Base-by-base conservation (phyloP, 345 rosid genomes). In the Linum usitatissimum region DNA sequence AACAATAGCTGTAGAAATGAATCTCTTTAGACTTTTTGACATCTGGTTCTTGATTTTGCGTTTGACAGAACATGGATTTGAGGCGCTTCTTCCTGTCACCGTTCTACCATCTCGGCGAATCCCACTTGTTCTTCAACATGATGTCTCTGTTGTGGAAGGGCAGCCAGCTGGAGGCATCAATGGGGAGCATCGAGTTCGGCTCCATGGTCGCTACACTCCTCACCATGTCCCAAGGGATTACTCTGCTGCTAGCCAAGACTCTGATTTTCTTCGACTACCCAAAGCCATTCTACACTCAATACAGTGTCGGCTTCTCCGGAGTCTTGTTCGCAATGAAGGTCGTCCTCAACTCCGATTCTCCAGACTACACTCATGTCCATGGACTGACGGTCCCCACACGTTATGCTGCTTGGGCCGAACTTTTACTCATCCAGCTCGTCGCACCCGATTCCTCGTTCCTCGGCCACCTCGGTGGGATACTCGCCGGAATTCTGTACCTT, bases 241-340 rank as follows among this genome's bases (percentile, higher is more conserved):
- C 96, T 0, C 61, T 93, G 78, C 61, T 90, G 34, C 65, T 93
- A 28, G 82, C 99, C 63, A 86, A 82, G 73, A 81, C 88, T 18
- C 95, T 93, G 12, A 64, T 71, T 45, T 78, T 89, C 70, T 77
- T 87, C 30, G 77, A 86, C 70, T 84, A 84, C 17, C 71, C 60
- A 31, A 79, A 62, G 67, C 68, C 99, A 9, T 93, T 80, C 61
- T 93, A 78, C 75, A 72, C 76, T 15, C 90, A 93, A 60, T 84
- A 78, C 30, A 68, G 92, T 0, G 95, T 75, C 53, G 99, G 99
- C 18, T 93, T 93, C 71, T 93, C 99, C 4, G 96, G 99, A 5
- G 87, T 90, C 30, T 87, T 93, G 45, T 93, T 93, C 54, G 97
- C 96, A 49, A 72, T 93, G 99, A 93, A 93, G 82, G 96, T 90